Evolutionary conservation across 1,284 basidiomycete genomes (phyloP), one percentile per base, ranked within the genome.

Genomic region (Phellopilus nigrolimitatus): DNA sequence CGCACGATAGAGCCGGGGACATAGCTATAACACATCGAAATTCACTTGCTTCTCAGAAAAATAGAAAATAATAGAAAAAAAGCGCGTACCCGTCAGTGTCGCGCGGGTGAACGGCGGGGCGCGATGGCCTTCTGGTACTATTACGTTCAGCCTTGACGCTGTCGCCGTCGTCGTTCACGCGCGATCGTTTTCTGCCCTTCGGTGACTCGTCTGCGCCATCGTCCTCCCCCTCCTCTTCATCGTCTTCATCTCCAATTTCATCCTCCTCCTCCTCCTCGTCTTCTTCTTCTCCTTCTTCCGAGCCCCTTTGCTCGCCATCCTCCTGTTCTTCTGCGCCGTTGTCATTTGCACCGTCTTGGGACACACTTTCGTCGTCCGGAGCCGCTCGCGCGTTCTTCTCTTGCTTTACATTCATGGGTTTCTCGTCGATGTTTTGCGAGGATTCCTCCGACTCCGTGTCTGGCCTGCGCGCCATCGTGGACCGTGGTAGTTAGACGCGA

Each of bases 1-100:
- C 95, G 88, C 39, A 92, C 80, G 61, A 99, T 94, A 0, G 94
- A 92, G 1, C 97, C 97, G 8, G 93, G 88, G 31, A 97, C 86
- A 65, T 82, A 98, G 4, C 93, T 95, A 52, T 3, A 47, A 47
- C 41, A 44, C 34, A 48, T 30, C 33, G 9, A 34, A 24, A 13
- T 25, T 59, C 46, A 63, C 55, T 39, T 24, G 28, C 21, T 24
- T 9, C 33, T 21, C 37, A 25, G 13, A 22, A 22, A 28, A 30
- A 34, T 15, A 2, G 27, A 9, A 48, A 54, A 44, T 19, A 4
- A 28, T 45, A 24, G 46, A 54, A 43, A 15, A 6, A 24, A 46
- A 24, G 59, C 74, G 59, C 74, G 43, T 58, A 85, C 86, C 84
- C 84, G 56, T 88, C 86, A 0, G 61, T 68, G 54, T 79, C 85